These are phyloP conservation scores for Margaritispora aquatica DNA, from an alignment of 495 filamentous ascomycete genomes.

Conservation along the genomic window DNA sequence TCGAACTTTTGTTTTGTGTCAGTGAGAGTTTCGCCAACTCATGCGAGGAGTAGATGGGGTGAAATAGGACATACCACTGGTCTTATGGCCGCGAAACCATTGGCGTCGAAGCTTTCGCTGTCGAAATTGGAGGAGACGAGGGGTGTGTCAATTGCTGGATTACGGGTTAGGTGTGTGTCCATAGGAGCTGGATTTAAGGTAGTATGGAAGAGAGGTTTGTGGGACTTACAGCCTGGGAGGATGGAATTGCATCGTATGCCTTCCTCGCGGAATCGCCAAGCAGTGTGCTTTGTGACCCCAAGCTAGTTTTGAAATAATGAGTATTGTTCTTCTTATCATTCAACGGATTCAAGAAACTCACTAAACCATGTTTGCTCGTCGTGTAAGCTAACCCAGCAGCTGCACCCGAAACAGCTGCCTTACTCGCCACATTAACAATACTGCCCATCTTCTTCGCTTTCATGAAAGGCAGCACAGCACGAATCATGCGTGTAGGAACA, in stretches of 20 bases:
- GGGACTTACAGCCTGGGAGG: constrained; percentile 24
- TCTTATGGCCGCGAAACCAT: constrained; percentile 8
- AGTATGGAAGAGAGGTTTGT: neutral
- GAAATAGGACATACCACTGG: constrained; percentile 13
- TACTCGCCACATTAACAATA: constrained; percentile 36
- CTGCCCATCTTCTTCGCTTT: constrained; percentile 27
- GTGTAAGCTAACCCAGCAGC: constrained; percentile 36
- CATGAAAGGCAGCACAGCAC: constrained; percentile 32
- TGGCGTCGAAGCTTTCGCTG: constrained; percentile 5
- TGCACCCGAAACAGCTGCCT: constrained; percentile 32
- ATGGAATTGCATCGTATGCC: constrained; percentile 30
- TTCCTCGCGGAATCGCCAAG: constrained; percentile 35
- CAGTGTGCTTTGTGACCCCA: constrained; percentile 39
- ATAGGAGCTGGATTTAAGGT: neutral
- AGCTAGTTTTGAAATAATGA: too few species aligned
- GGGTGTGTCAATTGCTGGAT: constrained; percentile 10
- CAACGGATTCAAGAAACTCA: neutral
- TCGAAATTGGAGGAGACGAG: neutral
- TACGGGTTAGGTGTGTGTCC: neutral
- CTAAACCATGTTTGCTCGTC: constrained; percentile 30
- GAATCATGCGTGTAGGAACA: constrained; percentile 32
- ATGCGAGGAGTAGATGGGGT: neutral
- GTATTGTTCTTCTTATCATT: neutral
- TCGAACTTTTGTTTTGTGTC: constrained; percentile 21
- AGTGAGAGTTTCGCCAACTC: neutral